A percentile compares a stretch with the other conserved stretches of the same genome.
phyloP scores from a whole-genome alignment of 768 basidiomycete species.

The Saitozyma podzolica region DNA sequence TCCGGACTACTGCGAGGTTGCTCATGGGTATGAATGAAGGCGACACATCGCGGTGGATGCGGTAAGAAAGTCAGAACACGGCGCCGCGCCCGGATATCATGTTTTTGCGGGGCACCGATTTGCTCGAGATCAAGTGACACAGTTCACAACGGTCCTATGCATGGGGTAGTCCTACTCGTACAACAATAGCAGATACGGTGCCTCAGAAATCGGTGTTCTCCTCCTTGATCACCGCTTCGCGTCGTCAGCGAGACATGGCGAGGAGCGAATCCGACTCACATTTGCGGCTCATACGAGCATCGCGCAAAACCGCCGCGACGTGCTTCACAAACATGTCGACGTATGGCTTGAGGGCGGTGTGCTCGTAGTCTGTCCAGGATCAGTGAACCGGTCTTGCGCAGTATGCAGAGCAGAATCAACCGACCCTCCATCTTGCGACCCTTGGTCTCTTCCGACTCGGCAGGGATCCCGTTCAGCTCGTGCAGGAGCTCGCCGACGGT shows the following conservation, averaged over 20 bases:
- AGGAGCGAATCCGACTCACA: constrained; percentile 31
- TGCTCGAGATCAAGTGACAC: no score
- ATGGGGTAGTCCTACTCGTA: no score
- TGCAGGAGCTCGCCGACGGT: constrained; percentile 78
- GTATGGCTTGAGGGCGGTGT: constrained; percentile 83
- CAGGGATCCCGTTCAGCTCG: constrained; percentile 64
- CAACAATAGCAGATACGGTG: no score
- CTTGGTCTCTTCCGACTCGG: constrained; percentile 20
- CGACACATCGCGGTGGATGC: not conserved
- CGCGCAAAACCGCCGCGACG: constrained; percentile 53
- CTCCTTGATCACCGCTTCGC: constrained; percentile 6
- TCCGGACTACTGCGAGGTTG: not conserved
- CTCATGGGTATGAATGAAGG: not conserved
- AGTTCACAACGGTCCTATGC: no score
- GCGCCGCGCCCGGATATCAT: no score
- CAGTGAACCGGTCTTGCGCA: not conserved
- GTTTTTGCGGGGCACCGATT: no score
- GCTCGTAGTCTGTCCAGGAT: constrained; percentile 68
- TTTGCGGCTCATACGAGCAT: constrained; percentile 43
- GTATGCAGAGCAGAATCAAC: not conserved
- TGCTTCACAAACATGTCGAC: constrained; percentile 86
- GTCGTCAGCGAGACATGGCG: not conserved
- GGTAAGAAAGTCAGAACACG: no score
- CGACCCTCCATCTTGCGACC: constrained; percentile 29
- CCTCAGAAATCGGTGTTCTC: constrained; percentile 14